Evolutionary conservation across 768 basidiomycete species (phyloP), one percentile per base, ranked within the genome.

Genomic region (Boletus rubescentipes): DNA sequence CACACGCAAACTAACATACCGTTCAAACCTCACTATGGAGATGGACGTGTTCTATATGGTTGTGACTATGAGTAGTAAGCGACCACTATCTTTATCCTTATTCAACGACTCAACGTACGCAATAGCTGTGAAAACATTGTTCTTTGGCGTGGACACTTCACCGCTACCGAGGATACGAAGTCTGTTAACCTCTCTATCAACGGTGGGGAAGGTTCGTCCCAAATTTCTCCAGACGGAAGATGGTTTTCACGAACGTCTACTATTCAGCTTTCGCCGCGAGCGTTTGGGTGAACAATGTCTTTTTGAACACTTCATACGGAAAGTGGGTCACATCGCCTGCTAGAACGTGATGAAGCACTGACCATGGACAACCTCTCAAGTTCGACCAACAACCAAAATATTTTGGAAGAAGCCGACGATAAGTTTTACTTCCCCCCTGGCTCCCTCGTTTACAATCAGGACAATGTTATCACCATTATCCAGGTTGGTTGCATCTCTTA

Each of bases 11-110:
- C 91, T 29, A 89, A 88, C 59, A 84, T 86, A 52, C 86, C 87
- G 2, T 75, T 75, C 45, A 82, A 83, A 61, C 86, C 87, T 5
- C 73, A 79, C 55, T 89, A 87, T 58, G 88, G 88, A 1, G 87
- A 90, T 57, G 88, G 87, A 1, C 75, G 87, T 35, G 73, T 91
- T n/a, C 71, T 93, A 29, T 92, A 90, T 68, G 90, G 89, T 1
- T 92, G 90, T 63, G 91, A 93, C 68, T 93, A 93, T 67, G 87
- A 84, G 53, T 93, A 85, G 89, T 91, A 55, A 69, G 86, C 68
- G 39, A 37, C 32, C 26, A 30, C 21, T 37, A 31, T 32, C 16
- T 18, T 39, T 30, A n/a, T n/a, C 31, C 37, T 37, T 62, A 36
- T 65, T 45, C 35, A 21, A 41, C 35, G 18, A 44, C 38, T 42